Evolutionary conservation across 192 early-diverging fungal genomes (phyloP), one percentile per base, ranked within the genome.

Genomic region (Backusella luteola): DNA sequence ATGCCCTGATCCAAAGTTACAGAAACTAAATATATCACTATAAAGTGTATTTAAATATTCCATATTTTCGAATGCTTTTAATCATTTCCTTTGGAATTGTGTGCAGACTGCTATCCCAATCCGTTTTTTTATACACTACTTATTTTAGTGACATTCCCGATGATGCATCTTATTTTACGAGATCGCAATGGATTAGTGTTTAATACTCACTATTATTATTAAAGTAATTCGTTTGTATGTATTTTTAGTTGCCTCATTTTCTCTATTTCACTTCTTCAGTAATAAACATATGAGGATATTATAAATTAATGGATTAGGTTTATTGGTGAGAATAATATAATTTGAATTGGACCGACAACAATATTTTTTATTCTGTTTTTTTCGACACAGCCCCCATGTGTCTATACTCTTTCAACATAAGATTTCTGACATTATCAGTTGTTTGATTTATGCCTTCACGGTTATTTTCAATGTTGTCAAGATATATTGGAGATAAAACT

Each of bases 11-110:
- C n/a, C 6, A 53, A 53, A 7, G n/a, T 53, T 21, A 44, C 12
- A 39, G 75, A 29, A 72, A 35, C 12, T 29, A 14, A 34, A 68
- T 12, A 52, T 75, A 73, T 17, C 63, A 29, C 23, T 52, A 49
- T 32, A 34, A 76, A 89, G 88, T 89, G 14, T 87, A 87, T 49
- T 44, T 89, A 17, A 80, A 85, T 67, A 76, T 85, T 1, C 84
- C 84, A 1, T 87, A 89, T 73, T 38, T 85, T 0, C 70, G 76
- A 49, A 86, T 86, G 17, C 80, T 86, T 5, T 52, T 78, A 1
- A 85, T 89, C 21, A 83, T 89, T 14, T 41, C 74, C 1, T 83
- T 87, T 76, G 88, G 88, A 5, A 78, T 87, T 46, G 32, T 42
- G 0, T 79, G 84, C 34, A 82, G 83, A 73, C 44, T 84, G 34